Conservation (phyloP, 495 filamentous ascomycete genomes). For the Astrothelium subdiscretum region DNA sequence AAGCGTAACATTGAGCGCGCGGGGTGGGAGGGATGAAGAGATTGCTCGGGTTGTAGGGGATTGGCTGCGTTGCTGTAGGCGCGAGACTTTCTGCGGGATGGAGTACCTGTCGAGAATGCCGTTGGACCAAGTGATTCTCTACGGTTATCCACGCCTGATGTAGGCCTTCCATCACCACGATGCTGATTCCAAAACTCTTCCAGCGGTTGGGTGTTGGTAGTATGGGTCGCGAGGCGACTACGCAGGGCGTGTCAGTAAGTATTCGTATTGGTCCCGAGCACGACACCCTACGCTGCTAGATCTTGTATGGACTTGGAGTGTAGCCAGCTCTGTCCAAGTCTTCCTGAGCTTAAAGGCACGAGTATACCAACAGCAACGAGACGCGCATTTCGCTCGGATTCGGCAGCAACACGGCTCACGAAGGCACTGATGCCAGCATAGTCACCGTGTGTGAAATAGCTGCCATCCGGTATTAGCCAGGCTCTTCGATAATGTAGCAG, state of each 20-base stretch:
- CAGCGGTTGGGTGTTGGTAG: slow-evolving; percentile 45
- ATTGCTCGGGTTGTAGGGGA: slow-evolving; percentile 40
- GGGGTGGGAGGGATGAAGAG: slow-evolving; percentile 69
- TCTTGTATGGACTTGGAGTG: slow-evolving; percentile 67
- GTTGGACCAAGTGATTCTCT: not conserved
- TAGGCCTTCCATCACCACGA: not conserved
- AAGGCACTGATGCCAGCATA: slow-evolving; percentile 92
- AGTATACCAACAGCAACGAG: slow-evolving; percentile 88
- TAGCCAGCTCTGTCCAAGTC: slow-evolving; percentile 80
- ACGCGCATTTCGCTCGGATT: slow-evolving; percentile 69
- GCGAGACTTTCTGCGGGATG: not conserved
- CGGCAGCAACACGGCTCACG: slow-evolving; percentile 67
- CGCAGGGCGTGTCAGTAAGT: not conserved
- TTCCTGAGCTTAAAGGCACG: slow-evolving; percentile 75
- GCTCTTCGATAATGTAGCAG: not conserved
- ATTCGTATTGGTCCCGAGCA: not conserved
- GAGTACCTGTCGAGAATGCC: not conserved
- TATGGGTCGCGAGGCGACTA: slow-evolving; percentile 32
- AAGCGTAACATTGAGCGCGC: slow-evolving; percentile 68
- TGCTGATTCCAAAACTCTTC: slow-evolving; percentile 72
- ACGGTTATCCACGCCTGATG: not conserved
- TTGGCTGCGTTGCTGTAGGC: slow-evolving; percentile 16
- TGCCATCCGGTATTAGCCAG: slow-evolving; percentile 14
- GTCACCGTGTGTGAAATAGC: slow-evolving; percentile 76
- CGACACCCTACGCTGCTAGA: slow-evolving; percentile 50